Base-by-base conservation (phyloP, 2,329 filamentous ascomycete species). In the Rhynchosporium secalis region DNA sequence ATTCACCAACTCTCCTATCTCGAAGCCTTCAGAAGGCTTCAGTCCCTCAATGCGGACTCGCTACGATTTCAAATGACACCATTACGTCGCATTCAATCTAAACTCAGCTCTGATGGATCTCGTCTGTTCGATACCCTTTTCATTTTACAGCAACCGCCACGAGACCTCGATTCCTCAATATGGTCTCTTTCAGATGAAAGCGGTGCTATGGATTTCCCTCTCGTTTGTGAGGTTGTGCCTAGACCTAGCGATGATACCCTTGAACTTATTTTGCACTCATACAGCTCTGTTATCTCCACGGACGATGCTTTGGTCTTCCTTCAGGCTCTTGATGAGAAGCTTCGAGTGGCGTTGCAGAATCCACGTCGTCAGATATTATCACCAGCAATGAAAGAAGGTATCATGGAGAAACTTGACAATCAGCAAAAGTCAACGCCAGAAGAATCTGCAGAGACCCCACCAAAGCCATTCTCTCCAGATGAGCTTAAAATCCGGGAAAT, bases 71-170 rank as follows among this genome's bases (percentile, higher is more conserved):
- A 96, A 66, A 84, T 96, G 56, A 90, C 88, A 0, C 85, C 91
- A 1, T 76, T 96, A 31, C 84, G 92, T 29, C 82, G 81, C 0
- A 86, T 96, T 13, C 91, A 94, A 69, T 77, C 76, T 1, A 76
- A 79, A 68, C 66, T 78, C 71, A 69, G 76, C 65, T 62, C 74
- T 61, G 72, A 81, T 62, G 80, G 81, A 1, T 75, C 76, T 20
- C 80, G 80, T 12, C 77, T 96, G 0, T 96, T 96, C 72, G 91
- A 96, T 72, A 90, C 89, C 1, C 76, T 96, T 36, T 78, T 97
- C 15, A 83, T 97, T 55, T 78, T 96, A 10, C 93, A 97, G 71
- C 86, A 88, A 48, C 79, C 83, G 0, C 70, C 78, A 6, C 82
- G 84, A 38, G 78, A 82, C 2, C 81, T 90, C 65, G 82, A 88